These are phyloP conservation scores for Parafenestella ontariensis DNA, from an alignment of 2,329 filamentous ascomycete genomes.

Conservation along the genomic window DNA sequence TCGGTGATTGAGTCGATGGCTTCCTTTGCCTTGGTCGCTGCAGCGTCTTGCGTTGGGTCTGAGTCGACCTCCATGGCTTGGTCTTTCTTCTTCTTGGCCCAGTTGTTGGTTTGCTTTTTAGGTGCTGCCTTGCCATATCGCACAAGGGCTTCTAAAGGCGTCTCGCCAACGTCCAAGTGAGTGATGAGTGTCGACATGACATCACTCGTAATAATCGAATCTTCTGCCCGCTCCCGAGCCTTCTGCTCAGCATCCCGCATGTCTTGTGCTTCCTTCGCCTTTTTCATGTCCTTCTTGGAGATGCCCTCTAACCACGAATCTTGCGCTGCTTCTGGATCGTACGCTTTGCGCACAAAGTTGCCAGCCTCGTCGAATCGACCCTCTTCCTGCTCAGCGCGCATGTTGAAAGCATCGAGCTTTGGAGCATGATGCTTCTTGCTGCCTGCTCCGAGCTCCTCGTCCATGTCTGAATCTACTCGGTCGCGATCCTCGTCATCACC, in stretches of 20 bases:
- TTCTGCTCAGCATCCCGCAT: conserved; percentile 80
- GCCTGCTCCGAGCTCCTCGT: conserved; percentile 89
- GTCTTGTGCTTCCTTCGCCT: conserved; percentile 85
- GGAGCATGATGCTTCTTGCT: conserved; percentile 92
- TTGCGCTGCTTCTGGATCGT: conserved; percentile 86
- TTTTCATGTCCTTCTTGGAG: conserved; percentile 91
- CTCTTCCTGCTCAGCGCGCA: conserved; percentile 88
- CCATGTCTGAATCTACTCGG: conserved; percentile 71
- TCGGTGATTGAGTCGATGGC: conserved; percentile 85
- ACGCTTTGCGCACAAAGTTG: conserved; percentile 89
- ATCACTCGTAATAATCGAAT: conserved; percentile 75
- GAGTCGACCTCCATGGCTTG: conserved; percentile 75
- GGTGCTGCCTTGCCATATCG: conserved; percentile 72
- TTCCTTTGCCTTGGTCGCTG: conserved; percentile 72
- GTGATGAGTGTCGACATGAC: conserved; percentile 76
- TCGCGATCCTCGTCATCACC: conserved; percentile 71
- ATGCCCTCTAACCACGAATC: conserved; percentile 92
- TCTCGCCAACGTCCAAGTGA: conserved; percentile 80
- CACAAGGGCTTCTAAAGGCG: conserved; percentile 84
- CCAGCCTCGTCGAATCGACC: conserved; percentile 89
- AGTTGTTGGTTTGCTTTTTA: conserved; percentile 57
- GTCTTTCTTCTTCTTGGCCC: conserved; percentile 51
- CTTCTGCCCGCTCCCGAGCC: conserved; percentile 74
- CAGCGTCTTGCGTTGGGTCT: conserved; percentile 66
- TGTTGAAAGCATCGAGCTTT: conserved; percentile 95